Conservation (phyloP, 192 early-diverging fungal species). For the Linnemannia schmuckeri region DNA sequence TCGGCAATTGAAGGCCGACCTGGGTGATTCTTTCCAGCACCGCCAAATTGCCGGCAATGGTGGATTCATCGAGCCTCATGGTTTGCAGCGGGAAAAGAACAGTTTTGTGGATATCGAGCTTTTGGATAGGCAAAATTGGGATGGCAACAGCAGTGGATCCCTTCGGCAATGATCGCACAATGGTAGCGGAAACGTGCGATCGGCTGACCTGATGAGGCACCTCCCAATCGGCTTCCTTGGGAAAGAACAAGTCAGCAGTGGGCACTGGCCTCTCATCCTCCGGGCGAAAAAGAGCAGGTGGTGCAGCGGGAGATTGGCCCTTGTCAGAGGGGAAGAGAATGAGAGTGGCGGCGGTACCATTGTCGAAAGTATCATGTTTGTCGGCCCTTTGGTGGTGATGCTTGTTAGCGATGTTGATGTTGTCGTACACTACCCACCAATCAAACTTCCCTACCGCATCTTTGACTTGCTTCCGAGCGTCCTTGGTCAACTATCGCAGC, state of each 20-base stretch:
- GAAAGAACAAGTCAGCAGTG: constrained; percentile 16
- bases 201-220: constrained; percentile 15
- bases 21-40: constrained; percentile 31
- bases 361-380: constrained; percentile 24
- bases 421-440: constrained; percentile 29
- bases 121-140: constrained; percentile 17
- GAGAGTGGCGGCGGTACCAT: too few relatives aligned
- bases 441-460: neutral
- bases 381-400: constrained; percentile 17
- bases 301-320: constrained; percentile 8
- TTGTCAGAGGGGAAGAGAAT: constrained; percentile 23
- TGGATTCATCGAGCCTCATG: constrained; percentile 29
- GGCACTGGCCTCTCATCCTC: constrained; percentile 11
- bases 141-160: constrained; percentile 15
- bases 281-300: constrained; percentile 22
- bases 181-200: too few relatives aligned
- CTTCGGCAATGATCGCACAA: constrained; percentile 14
- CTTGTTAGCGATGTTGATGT: constrained; percentile 30
- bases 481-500: constrained; percentile 29
- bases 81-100: constrained; percentile 27
- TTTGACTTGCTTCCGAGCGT: constrained; percentile 2
- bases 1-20: constrained; percentile 22
- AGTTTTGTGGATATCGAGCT: too few relatives aligned
- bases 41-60: constrained; percentile 28
- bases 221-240: constrained; percentile 17